These are phyloP conservation scores for Viridothelium virens DNA, from an alignment of 495 filamentous ascomycete species.

Conservation along the genomic window DNA sequence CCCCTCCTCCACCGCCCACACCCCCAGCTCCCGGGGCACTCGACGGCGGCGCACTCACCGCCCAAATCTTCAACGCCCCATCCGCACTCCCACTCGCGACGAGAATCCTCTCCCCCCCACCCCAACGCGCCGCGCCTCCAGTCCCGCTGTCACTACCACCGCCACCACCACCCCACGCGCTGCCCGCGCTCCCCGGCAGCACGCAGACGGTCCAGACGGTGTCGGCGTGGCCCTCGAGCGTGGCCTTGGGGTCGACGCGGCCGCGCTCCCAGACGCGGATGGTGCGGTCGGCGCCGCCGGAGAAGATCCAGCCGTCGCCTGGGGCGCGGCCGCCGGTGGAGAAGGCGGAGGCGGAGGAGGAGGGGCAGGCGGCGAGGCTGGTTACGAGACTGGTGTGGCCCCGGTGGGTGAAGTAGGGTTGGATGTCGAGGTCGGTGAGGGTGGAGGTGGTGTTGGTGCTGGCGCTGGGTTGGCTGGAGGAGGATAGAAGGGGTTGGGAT, in stretches of 20 bases:
- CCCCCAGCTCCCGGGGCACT: no score
- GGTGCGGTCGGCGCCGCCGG: constrained; percentile 87
- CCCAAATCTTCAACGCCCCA: constrained; percentile 88
- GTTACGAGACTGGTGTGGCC: constrained; percentile 88
- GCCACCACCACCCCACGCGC: constrained; percentile 38
- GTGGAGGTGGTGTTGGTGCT: not conserved
- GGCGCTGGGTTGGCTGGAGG: no score
- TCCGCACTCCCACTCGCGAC: constrained; percentile 90
- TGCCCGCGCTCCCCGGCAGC: constrained; percentile 63
- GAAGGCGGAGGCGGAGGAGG: constrained; percentile 73
- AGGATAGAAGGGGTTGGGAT: not conserved
- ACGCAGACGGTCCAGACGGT: constrained; percentile 94
- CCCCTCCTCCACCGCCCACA: not conserved
- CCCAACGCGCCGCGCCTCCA: no score
- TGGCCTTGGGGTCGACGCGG: constrained; percentile 89
- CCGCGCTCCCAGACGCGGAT: constrained; percentile 92
- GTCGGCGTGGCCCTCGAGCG: constrained; percentile 87
- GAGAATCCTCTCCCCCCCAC: constrained; percentile 66
- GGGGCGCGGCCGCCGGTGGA: constrained; percentile 75
- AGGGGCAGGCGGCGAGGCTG: constrained; percentile 75
- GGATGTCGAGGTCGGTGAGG: constrained; percentile 75
- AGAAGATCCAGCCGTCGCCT: constrained; percentile 96
- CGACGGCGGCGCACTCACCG: constrained; percentile 85
- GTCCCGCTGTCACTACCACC: not conserved
- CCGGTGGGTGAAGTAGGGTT: constrained; percentile 86